These are phyloP conservation scores for Parafenestella ontariensis DNA, from an alignment of 2,329 filamentous ascomycete genomes.

Conservation along the genomic window DNA sequence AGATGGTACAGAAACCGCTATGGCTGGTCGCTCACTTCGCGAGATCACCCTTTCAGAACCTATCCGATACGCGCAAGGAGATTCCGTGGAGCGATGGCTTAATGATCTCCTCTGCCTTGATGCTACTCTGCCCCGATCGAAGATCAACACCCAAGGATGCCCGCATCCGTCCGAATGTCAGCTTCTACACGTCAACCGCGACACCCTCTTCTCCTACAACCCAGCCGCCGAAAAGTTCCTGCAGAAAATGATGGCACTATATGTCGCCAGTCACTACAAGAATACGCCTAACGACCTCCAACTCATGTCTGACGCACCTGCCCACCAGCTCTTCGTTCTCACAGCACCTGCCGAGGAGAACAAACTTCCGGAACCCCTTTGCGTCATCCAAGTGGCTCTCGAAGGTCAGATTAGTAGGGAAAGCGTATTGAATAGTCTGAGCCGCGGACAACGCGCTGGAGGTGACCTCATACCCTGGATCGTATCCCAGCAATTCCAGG, in stretches of 20 bases:
- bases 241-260: constrained; percentile 97
- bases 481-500: constrained; percentile 96
- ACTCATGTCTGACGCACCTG: constrained; percentile 96
- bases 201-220: constrained; percentile 98
- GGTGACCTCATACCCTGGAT: constrained; percentile 98
- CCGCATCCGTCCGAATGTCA: constrained; percentile 93
- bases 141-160: constrained; percentile 75
- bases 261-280: constrained; percentile 97
- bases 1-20: constrained; percentile 41
- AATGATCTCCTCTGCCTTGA: constrained; percentile 94
- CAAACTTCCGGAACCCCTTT: constrained; percentile 88
- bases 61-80: constrained; percentile 90
- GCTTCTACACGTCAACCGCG: constrained; percentile 91
- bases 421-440: constrained; percentile 88
- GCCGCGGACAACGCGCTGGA: constrained; percentile 84
- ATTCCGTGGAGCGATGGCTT: constrained; percentile 94
- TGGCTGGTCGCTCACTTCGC: constrained; percentile 76
- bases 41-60: constrained; percentile 94
- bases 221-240: constrained; percentile 96
- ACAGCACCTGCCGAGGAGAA: constrained; percentile 82
- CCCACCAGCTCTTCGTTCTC: constrained; percentile 94
- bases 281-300: constrained; percentile 98
- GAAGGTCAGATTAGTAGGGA: constrained; percentile 95
- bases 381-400: constrained; percentile 90
- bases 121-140: constrained; percentile 82